Evolutionary conservation across 129 eudicot genomes (phyloP).

Genomic region (Flaveria linearis): DNA sequence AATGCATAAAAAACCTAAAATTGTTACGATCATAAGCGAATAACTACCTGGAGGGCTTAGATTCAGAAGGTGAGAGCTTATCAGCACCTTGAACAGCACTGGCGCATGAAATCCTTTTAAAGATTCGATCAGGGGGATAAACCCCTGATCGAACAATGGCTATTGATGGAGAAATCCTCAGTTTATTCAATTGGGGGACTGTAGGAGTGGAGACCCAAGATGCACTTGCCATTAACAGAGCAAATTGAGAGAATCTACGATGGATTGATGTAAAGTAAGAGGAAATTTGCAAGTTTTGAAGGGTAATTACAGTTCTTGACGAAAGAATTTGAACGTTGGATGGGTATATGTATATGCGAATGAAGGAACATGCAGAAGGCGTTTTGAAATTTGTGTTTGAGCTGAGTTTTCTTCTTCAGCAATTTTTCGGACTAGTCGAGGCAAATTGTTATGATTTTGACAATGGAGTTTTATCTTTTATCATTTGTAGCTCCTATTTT

Average conservation of each 20-base stretch:
- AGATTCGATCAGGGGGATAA: constrained; percentile 40
- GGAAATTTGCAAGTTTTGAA: neutral
- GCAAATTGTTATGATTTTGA: neutral
- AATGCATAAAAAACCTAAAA: too few species aligned
- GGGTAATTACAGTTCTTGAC: constrained; percentile 26
- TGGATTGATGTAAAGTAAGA: neutral
- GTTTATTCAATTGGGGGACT: constrained; percentile 34
- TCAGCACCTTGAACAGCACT: constrained; percentile 48
- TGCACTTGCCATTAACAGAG: constrained; percentile 61
- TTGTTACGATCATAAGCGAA: neutral
- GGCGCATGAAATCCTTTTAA: constrained; percentile 50
- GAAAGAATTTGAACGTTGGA: constrained; percentile 11
- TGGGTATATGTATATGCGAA: constrained; percentile 8
- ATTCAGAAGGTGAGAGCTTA: constrained; percentile 43
- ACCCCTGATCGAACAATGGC: constrained; percentile 56
- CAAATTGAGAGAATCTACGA: constrained; percentile 3
- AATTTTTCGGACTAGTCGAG: constrained; percentile 41
- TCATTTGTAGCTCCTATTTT: neutral
- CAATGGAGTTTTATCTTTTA: too few species aligned
- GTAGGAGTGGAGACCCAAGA: constrained; percentile 49
- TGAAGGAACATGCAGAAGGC: constrained; percentile 31
- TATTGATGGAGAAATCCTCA: constrained; percentile 35
- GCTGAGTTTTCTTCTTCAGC: constrained; percentile 28
- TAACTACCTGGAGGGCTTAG: constrained; percentile 32
- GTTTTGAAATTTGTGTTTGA: constrained; percentile 8